Conservation (phyloP, 805 yeast species). For the Metschnikowia matae region DNA sequence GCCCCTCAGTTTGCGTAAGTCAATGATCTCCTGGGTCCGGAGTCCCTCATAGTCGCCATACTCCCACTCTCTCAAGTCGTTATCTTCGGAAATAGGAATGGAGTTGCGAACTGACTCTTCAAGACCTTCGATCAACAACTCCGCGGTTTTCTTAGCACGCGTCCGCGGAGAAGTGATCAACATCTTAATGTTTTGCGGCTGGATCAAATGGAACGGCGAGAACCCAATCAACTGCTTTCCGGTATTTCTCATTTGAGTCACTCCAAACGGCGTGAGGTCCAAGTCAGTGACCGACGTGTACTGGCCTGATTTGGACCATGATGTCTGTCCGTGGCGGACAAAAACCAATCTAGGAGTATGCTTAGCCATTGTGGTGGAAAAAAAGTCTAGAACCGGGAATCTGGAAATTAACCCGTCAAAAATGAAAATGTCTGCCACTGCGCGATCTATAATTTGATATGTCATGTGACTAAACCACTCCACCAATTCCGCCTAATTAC, state of each 20-base stretch:
- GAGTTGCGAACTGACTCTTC: slow-evolving; percentile 38
- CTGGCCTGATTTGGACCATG: slow-evolving; percentile 93
- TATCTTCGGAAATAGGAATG: slow-evolving; percentile 46
- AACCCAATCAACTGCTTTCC: slow-evolving; percentile 65
- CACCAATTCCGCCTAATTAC: no score
- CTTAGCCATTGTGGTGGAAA: slow-evolving; percentile 8
- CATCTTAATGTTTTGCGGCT: slow-evolving; percentile 58
- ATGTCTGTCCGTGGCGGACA: slow-evolving; percentile 88
- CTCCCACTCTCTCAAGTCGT: slow-evolving; percentile 90
- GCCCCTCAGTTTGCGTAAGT: slow-evolving; percentile 56
- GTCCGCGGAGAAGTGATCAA: slow-evolving; percentile 77
- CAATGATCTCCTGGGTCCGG: slow-evolving; percentile 61
- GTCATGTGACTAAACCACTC: neutral
- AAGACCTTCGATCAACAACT: slow-evolving; percentile 53
- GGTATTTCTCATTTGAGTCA: slow-evolving; percentile 66
- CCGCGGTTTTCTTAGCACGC: slow-evolving; percentile 73
- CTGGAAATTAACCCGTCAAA: no score
- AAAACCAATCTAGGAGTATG: slow-evolving; percentile 63
- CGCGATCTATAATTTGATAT: neutral
- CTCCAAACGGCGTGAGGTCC: slow-evolving; percentile 74
- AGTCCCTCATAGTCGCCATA: slow-evolving; percentile 95
- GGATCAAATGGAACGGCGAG: slow-evolving; percentile 49
- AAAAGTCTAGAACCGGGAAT: no score
- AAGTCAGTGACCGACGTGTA: slow-evolving; percentile 85
- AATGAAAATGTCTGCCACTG: neutral